Evolutionary conservation across 768 basidiomycete species (phyloP).

Genomic region (Mycena olivaceomarginata): DNA sequence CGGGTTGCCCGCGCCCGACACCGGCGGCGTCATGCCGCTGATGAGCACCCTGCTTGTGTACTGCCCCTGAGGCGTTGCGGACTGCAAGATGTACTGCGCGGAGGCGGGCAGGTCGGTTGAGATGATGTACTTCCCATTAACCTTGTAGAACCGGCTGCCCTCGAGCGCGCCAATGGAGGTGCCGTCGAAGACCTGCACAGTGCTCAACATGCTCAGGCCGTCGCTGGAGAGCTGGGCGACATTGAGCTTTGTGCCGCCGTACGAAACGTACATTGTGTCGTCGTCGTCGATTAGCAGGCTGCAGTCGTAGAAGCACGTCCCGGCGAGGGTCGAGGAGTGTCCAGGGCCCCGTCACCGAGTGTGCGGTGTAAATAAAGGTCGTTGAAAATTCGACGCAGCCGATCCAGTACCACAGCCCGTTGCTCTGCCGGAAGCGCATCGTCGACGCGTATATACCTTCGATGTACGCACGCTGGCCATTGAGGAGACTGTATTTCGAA

Average conservation of each 20-base stretch:
- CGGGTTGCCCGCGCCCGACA: background rate
- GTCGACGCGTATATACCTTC: background rate
- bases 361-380: background rate
- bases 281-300: slow-evolving; percentile 2
- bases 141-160: background rate
- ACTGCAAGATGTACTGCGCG: background rate
- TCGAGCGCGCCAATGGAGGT: background rate
- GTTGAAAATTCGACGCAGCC: background rate
- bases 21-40: background rate
- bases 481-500: background rate
- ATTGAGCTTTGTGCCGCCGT: background rate
- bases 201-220: too few relatives aligned
- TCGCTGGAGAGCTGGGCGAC: background rate
- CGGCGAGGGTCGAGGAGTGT: background rate
- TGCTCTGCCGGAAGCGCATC: background rate
- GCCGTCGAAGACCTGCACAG: too few relatives aligned
- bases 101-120: background rate
- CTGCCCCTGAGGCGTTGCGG: background rate
- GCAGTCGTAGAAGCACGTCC: slow-evolving; percentile 1
- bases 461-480: background rate
- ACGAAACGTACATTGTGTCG: background rate
- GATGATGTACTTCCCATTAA: background rate
- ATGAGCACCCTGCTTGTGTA: background rate
- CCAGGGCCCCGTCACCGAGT: background rate
- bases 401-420: background rate